phyloP scores from a whole-genome alignment of 306 rosid species.

The Gillenia trifoliata region DNA sequence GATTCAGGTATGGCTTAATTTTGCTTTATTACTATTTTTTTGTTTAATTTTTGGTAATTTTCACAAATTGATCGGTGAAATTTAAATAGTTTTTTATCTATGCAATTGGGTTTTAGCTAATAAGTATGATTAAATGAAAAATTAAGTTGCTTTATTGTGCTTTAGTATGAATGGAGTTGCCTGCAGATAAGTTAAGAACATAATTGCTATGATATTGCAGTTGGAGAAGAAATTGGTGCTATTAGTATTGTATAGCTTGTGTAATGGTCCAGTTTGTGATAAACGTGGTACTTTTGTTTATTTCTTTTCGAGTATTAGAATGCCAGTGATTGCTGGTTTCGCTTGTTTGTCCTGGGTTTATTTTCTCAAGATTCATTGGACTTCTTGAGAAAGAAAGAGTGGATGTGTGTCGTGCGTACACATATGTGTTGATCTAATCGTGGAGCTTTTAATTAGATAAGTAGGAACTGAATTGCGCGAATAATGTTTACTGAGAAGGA shows the following conservation, averaged over 20 bases:
- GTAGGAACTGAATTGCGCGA: not conserved
- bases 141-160: not conserved
- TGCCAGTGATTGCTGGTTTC: not conserved
- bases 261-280: not conserved
- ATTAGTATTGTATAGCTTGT: too few species aligned
- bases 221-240: not conserved
- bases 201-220: not conserved
- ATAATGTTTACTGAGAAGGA: not conserved
- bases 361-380: not conserved
- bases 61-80: not conserved
- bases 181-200: not conserved
- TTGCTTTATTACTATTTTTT: not conserved
- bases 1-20: slow-evolving; percentile 50
- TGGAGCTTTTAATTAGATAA: too few species aligned
- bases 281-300: not conserved
- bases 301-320: not conserved
- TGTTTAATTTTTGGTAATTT: not conserved
- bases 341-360: not conserved
- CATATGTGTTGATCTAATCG: too few species aligned
- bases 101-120: not conserved
- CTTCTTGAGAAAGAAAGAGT: not conserved
- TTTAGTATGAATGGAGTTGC: not conserved
- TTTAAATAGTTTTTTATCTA: not conserved
- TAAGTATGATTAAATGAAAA: not conserved
- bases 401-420: not conserved